These are phyloP conservation scores for Suhomyces tanzawaensis DNA, from an alignment of 805 yeast genomes.

Conservation along the genomic window DNA sequence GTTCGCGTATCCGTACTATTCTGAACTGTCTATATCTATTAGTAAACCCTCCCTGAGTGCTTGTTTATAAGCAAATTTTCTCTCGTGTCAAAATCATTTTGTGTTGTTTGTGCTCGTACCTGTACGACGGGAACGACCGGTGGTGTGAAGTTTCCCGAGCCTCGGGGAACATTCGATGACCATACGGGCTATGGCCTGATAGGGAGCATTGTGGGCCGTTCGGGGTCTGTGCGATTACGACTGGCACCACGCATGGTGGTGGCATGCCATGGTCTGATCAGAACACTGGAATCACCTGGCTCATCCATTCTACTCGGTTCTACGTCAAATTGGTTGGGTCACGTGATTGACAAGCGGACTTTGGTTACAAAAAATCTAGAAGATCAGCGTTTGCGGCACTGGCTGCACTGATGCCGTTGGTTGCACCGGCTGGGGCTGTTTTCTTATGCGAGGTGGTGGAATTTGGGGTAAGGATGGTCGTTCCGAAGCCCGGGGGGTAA, in stretches of 20 bases:
- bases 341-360: too few species aligned
- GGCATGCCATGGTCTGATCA: not conserved
- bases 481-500: slow-evolving; percentile 34
- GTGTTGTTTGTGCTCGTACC: not conserved
- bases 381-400: slow-evolving; percentile 8
- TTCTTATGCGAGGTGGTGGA: slow-evolving; percentile 10
- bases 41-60: too few species aligned
- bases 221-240: too few species aligned
- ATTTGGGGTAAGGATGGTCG: slow-evolving; percentile 27
- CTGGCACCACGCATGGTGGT: not conserved
- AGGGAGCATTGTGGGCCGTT: too few species aligned
- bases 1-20: too few species aligned
- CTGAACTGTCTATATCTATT: too few species aligned
- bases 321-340: too few species aligned
- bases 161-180: too few species aligned
- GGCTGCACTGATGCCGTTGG: not conserved
- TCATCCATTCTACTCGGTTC: too few species aligned
- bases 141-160: not conserved
- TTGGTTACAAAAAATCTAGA: slow-evolving; percentile 14
- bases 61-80: not conserved
- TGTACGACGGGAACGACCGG: slow-evolving; percentile 7
- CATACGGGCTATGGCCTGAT: too few species aligned
- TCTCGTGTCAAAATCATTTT: not conserved
- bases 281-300: too few species aligned
- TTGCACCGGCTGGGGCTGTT: not conserved